Base-by-base conservation (phyloP, 2,329 filamentous ascomycete genomes). In the Exophiala sp. region DNA sequence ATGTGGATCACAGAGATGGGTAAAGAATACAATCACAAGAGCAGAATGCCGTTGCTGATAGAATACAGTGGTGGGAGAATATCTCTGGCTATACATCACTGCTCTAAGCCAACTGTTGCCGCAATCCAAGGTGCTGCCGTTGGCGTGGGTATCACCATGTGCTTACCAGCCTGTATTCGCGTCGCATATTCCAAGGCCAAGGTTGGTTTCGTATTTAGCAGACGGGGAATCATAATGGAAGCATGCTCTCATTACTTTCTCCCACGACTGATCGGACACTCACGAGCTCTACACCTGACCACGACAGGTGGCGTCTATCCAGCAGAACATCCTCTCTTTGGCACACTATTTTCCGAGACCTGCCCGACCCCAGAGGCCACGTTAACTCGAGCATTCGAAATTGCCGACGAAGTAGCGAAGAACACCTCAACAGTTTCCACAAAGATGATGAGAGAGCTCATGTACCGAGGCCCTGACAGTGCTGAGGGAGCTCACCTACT, bases 401-500 rank as follows among this genome's bases (percentile, higher is more conserved):
- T 89, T 24, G 87, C 87, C 1, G 75, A 77, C 18, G 86, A 89
- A 48, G 79, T 89, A 41, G 85, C 82, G 1, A 71, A 72, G 62
- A 87, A 88, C 62, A 85, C 84, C 21, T 88, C 84, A 62, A 71
- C 72, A 1, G 80, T 89, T 24, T 81, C 82, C 24, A 82, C 80
- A 7, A 77, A 81, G 59, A 65, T 89, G 52, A 90, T 88, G 80
- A 80, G 82, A 65, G 87, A 89, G 63, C 69, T 91, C 73, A 84
- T 91, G 74, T 89, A 79, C 65, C 65, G 71, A 7, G 69, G 70
- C 2, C 66, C 71, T 2, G 75, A 71, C 14, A 82, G 77, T 18
- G 80, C 86, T 0, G 88, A 91, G 71, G 85, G 77, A 46, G 81
- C 86, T 50, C 86, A 89, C 72, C 68, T 89, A 59, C 71, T 91